Percentiles rank a stretch among this genome's conserved stretches.
Evolutionary conservation across 73 alveolate species (phyloP).

Genomic region (Breviolum minutum): DNA sequence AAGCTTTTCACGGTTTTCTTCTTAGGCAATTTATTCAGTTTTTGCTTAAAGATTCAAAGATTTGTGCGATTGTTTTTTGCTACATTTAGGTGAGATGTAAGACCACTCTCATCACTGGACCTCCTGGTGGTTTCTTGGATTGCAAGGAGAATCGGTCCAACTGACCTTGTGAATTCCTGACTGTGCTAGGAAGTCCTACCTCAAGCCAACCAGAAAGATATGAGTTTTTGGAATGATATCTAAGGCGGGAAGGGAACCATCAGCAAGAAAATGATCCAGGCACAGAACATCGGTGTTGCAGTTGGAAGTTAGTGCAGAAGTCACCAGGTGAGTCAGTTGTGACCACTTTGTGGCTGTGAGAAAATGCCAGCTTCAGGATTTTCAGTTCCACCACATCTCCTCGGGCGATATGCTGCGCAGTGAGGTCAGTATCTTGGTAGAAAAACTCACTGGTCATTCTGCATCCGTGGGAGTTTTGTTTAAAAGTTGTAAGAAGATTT

Average conservation of each 20-base stretch:
- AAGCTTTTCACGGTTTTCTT: too few relatives aligned
- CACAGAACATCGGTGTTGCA: not conserved
- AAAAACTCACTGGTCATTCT: too few relatives aligned
- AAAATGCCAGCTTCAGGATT: not conserved
- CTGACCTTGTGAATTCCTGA: not conserved
- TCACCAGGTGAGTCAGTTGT: too few relatives aligned
- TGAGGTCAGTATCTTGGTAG: not conserved
- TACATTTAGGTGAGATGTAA: not conserved
- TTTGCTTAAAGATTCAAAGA: too few relatives aligned
- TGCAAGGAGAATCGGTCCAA: not conserved
- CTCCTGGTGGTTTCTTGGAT: conserved; percentile 41
- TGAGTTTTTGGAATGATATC: too few relatives aligned
- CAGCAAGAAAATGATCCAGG: conserved; percentile 63
- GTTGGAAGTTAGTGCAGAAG: too few relatives aligned
- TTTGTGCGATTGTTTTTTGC: not conserved
- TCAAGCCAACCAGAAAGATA: too few relatives aligned
- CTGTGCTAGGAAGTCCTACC: too few relatives aligned
- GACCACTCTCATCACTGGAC: conserved; percentile 42
- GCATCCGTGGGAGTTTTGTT: too few relatives aligned
- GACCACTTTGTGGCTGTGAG: too few relatives aligned
- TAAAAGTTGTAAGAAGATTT: not conserved
- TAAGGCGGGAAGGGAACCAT: conserved; percentile 48
- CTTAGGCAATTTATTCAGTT: too few relatives aligned
- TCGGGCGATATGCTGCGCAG: conserved; percentile 45
- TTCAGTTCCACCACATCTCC: conserved; percentile 44